Evolutionary conservation across 768 basidiomycete genomes (phyloP).

Genomic region (Amyloporia xantha): DNA sequence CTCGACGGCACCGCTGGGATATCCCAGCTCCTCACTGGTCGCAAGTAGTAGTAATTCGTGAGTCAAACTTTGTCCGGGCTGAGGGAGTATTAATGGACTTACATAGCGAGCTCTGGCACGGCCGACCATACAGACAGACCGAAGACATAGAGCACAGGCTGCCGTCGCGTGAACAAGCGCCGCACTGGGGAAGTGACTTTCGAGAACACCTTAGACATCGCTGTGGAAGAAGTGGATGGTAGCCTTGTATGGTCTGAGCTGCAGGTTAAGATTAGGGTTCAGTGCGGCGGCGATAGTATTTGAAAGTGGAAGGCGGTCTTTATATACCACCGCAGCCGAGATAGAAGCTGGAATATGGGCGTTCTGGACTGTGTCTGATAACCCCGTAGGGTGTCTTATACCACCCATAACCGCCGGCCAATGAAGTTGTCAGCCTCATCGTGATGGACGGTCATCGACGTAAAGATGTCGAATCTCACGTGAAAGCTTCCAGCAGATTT

Average conservation of each 20-base stretch:
- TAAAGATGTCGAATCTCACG: no score
- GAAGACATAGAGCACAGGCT: slow-evolving; percentile 31
- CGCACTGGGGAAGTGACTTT: background rate
- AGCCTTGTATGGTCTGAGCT: background rate
- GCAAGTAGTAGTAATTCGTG: background rate
- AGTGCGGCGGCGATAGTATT: background rate
- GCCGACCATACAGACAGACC: slow-evolving; percentile 34
- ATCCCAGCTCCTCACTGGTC: slow-evolving; percentile 38
- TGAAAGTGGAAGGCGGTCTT: background rate
- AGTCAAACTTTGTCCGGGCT: background rate
- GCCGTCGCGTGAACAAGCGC: background rate
- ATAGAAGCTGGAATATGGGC: background rate
- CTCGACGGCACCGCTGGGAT: slow-evolving; percentile 30
- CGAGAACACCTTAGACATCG: slow-evolving; percentile 14
- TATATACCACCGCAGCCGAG: background rate
- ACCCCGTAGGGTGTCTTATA: no score
- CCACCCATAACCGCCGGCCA: no score
- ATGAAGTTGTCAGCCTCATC: no score
- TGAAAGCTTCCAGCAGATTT: no score
- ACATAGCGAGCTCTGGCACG: slow-evolving; percentile 37
- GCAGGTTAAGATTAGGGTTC: background rate
- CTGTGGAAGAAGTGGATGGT: background rate
- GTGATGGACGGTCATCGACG: no score
- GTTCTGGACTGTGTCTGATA: no score
- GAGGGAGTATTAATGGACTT: slow-evolving; percentile 10